Conservation (phyloP, 768 basidiomycete species). For the Suillus subalutaceus region DNA sequence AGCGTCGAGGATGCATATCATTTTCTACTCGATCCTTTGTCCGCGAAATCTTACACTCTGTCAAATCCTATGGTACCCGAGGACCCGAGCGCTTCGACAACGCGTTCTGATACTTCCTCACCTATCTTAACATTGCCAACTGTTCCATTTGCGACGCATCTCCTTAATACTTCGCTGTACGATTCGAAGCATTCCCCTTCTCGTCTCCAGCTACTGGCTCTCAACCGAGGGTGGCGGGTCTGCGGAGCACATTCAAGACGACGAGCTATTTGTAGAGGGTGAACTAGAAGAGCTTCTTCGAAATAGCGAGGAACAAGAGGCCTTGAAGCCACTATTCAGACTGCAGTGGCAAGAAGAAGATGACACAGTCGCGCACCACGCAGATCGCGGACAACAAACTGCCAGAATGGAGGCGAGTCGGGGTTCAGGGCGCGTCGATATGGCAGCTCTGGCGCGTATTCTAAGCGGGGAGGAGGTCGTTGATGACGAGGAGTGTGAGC, state of each 20-base stretch:
- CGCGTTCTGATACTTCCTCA: conserved; percentile 13
- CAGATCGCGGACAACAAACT: conserved; percentile 9
- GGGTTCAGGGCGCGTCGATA: conserved; percentile 49
- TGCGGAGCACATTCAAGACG: conserved; percentile 56
- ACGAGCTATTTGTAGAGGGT: conserved; percentile 70
- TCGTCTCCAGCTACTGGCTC: conserved; percentile 65
- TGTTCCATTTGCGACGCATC: conserved; percentile 54
- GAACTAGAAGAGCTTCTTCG: conserved; percentile 69
- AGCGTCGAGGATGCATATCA: conserved; percentile 50
- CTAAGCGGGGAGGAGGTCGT: conserved; percentile 38
- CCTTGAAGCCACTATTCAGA: conserved; percentile 39
- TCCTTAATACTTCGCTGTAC: conserved; percentile 31
- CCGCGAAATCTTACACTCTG: conserved; percentile 1
- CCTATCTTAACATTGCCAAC: conserved; percentile 42
- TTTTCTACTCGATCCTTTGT: conserved; percentile 64
- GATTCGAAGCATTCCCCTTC: conserved; percentile 43
- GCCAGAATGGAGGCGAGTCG: conserved; percentile 27
- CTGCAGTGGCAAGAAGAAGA: conserved; percentile 40
- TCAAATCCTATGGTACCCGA: conserved; percentile 6
- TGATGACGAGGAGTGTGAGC: conserved; percentile 30
- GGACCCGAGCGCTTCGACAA: background rate
- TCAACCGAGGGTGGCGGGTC: conserved; percentile 61
- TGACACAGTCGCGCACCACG: conserved; percentile 26
- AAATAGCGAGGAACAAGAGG: conserved; percentile 50
- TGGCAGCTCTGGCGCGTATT: conserved; percentile 58